A percentile compares a stretch with the other conserved stretches of the same genome.
Conservation (phyloP, 129 eudicot species). For the Lonicera japonica region DNA sequence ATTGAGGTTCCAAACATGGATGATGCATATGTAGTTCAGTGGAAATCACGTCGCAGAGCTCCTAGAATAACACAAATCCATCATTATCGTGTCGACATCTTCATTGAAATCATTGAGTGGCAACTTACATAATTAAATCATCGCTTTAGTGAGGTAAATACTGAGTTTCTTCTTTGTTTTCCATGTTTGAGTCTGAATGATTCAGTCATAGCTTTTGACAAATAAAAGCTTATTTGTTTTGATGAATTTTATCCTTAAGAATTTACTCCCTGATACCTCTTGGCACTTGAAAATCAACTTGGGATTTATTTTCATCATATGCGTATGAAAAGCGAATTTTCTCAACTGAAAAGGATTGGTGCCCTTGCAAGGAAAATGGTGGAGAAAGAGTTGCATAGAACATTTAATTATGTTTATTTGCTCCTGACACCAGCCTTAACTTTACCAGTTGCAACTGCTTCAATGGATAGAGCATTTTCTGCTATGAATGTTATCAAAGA, state of each 20-base stretch:
- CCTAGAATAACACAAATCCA: not conserved
- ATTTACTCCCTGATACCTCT: no score
- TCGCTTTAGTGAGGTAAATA: no score
- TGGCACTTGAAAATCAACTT: no score
- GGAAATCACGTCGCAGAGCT: not conserved
- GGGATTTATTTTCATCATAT: not conserved
- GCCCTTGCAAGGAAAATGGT: not conserved
- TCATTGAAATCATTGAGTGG: not conserved
- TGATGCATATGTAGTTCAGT: no score
- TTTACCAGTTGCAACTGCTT: no score
- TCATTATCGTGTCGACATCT: not conserved
- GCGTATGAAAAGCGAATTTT: not conserved
- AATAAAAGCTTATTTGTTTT: not conserved
- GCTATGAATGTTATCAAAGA: no score
- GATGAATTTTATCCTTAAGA: no score
- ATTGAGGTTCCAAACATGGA: not conserved
- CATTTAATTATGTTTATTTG: not conserved
- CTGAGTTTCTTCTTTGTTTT: no score
- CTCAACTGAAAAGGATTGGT: not conserved
- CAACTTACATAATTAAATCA: no score
- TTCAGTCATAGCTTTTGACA: no score
- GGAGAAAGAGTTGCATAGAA: no score
- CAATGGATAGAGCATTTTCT: no score
- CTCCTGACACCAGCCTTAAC: not conserved
- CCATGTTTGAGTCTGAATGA: not conserved